Percentiles rank a stretch among this genome's conserved stretches.
Evolutionary conservation across 139 green algal species (phyloP).

Genomic region (Zygnema circumcarinatum): DNA sequence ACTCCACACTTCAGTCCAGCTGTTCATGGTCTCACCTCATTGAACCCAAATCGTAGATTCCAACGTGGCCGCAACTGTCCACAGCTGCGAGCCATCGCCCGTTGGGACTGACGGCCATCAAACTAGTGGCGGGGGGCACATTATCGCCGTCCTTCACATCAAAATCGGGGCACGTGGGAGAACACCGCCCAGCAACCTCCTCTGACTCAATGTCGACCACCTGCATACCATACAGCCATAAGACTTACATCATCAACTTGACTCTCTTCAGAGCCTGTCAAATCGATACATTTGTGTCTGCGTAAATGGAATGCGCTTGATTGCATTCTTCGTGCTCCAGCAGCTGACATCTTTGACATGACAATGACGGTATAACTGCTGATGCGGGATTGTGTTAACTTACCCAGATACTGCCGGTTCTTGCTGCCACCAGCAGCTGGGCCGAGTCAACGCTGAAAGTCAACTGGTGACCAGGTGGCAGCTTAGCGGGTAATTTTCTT

Average conservation of each 20-base stretch:
- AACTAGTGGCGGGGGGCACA: constrained; percentile 50
- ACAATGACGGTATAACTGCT: no score
- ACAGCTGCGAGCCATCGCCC: constrained; percentile 62
- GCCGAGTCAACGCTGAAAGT: constrained; percentile 56
- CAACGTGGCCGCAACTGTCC: constrained; percentile 60
- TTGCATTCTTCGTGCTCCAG: neutral
- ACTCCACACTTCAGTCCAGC: no score
- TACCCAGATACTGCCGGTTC: constrained; percentile 53
- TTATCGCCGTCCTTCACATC: neutral
- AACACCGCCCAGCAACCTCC: neutral
- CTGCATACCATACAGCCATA: constrained; percentile 39
- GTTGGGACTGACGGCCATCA: constrained; percentile 68
- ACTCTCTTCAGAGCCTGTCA: neutral
- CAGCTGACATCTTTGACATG: no score
- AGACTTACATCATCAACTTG: neutral
- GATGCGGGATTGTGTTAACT: no score
- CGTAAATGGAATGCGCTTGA: neutral
- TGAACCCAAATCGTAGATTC: constrained; percentile 55
- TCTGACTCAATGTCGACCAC: constrained; percentile 2
- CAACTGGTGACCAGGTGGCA: constrained; percentile 65
- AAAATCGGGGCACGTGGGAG: neutral
- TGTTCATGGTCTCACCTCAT: constrained; percentile 42
- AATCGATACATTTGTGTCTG: neutral
- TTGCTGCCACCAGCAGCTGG: neutral
- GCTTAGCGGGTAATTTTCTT: constrained; percentile 4